phyloP scores from a whole-genome alignment of 768 basidiomycete species.

The Termitomyces sp. region DNA sequence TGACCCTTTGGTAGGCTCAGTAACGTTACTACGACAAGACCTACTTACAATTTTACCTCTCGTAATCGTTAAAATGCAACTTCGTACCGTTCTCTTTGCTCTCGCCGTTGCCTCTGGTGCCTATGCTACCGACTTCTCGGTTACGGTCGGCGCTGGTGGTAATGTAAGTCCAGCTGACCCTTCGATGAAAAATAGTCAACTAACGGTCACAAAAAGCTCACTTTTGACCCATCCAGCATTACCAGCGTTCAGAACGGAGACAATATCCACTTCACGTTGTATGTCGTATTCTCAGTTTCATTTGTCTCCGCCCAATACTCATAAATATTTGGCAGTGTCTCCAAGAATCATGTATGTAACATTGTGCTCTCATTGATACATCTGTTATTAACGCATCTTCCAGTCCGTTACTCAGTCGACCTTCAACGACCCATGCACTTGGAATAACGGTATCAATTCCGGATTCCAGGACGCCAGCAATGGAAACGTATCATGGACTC shows the following conservation, averaged over 20 bases:
- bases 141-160: conserved; percentile 40
- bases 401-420: conserved; percentile 61
- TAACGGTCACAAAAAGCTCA: conserved; percentile 22
- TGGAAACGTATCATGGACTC: too few species aligned
- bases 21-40: too few species aligned
- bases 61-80: conserved; percentile 42
- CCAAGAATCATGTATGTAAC: conserved; percentile 37
- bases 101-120: conserved; percentile 36
- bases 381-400: not conserved
- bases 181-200: not conserved
- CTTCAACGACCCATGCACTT: conserved; percentile 49
- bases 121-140: conserved; percentile 30
- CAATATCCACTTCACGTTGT: conserved; percentile 52
- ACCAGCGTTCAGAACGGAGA: conserved; percentile 41
- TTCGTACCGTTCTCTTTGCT: conserved; percentile 40
- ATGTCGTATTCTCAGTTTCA: conserved; percentile 12
- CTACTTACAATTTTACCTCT: not conserved
- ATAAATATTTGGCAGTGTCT: conserved; percentile 22
- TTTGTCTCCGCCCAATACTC: not conserved
- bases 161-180: conserved; percentile 21
- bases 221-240: conserved; percentile 35
- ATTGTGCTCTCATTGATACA: not conserved
- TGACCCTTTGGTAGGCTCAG: conserved; percentile 28
- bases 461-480: conserved; percentile 45
- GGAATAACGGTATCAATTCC: conserved; percentile 44